Evolutionary conservation across 768 basidiomycete genomes (phyloP).

Genomic region (Jaapia argillacea): DNA sequence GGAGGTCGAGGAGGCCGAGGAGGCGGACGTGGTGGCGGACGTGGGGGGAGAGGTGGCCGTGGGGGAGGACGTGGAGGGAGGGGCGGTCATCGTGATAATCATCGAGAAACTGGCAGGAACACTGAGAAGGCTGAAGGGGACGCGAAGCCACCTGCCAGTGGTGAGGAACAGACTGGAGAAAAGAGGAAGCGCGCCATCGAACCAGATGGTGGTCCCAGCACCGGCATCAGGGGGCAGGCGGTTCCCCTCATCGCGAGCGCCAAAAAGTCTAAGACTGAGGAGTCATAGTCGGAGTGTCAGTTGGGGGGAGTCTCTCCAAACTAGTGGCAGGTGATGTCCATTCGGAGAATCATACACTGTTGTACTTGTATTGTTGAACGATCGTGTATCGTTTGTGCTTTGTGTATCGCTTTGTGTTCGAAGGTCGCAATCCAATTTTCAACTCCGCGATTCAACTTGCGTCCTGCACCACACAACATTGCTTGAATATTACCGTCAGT

Average conservation of each 20-base stretch:
- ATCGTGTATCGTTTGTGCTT: no score
- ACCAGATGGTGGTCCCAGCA: constrained; percentile 67
- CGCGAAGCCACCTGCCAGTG: constrained; percentile 9
- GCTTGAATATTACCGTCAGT: no score
- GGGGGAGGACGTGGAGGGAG: constrained; percentile 20
- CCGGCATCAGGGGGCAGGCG: constrained; percentile 50
- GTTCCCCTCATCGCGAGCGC: constrained; percentile 36
- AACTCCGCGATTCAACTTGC: no score
- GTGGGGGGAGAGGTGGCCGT: constrained; percentile 21
- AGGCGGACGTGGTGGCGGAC: constrained; percentile 19
- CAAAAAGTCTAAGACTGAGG: constrained; percentile 35
- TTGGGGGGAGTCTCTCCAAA: no score
- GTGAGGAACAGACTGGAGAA: constrained; percentile 45
- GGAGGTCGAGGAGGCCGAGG: constrained; percentile 30
- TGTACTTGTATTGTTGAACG: no score
- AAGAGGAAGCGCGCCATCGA: constrained; percentile 73
- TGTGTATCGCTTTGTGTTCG: no score
- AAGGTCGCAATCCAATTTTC: no score
- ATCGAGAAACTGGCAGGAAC: constrained; percentile 8
- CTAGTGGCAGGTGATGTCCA: no score
- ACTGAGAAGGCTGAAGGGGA: constrained; percentile 12
- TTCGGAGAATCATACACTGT: no score
- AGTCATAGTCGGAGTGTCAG: no score
- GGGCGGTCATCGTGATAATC: no score
- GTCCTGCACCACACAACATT: no score